These are phyloP conservation scores for Glutinoglossum americanum DNA, from an alignment of 495 filamentous ascomycete species.

Conservation along the genomic window DNA sequence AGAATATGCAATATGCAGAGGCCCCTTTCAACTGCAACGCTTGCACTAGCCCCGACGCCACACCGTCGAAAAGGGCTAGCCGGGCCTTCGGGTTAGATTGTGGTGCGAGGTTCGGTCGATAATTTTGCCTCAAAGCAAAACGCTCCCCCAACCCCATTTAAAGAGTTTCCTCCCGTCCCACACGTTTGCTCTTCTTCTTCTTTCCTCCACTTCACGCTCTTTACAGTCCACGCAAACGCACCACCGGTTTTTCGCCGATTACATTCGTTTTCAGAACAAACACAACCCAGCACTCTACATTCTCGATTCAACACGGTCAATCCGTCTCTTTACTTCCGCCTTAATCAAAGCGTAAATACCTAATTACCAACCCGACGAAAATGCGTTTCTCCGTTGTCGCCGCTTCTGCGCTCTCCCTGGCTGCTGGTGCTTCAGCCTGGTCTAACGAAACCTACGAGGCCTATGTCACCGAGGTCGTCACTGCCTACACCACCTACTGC, in stretches of 20 bases:
- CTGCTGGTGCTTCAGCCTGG: slow-evolving; percentile 3
- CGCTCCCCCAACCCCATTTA: no score
- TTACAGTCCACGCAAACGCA: neutral
- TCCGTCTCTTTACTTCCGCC: neutral
- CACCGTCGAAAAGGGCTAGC: no score
- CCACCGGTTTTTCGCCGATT: neutral
- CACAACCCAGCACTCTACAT: neutral
- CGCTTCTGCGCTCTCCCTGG: slow-evolving; percentile 3
- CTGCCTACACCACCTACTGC: slow-evolving; percentile 12
- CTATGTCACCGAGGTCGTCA: slow-evolving; percentile 11
- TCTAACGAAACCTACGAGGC: neutral
- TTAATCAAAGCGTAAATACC: slow-evolving; percentile 1
- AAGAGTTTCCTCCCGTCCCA: no score
- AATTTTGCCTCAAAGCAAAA: no score
- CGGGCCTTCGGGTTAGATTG: no score
- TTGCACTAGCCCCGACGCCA: no score
- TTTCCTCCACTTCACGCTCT: neutral
- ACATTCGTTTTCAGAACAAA: neutral
- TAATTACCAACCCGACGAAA: neutral
- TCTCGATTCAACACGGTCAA: neutral
- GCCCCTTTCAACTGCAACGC: no score
- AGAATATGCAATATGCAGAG: no score
- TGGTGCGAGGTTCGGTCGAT: no score
- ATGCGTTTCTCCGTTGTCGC: slow-evolving; percentile 5
- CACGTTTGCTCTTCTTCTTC: neutral